phyloP scores from a whole-genome alignment of 768 basidiomycete species.

The Tricholomella constricta region DNA sequence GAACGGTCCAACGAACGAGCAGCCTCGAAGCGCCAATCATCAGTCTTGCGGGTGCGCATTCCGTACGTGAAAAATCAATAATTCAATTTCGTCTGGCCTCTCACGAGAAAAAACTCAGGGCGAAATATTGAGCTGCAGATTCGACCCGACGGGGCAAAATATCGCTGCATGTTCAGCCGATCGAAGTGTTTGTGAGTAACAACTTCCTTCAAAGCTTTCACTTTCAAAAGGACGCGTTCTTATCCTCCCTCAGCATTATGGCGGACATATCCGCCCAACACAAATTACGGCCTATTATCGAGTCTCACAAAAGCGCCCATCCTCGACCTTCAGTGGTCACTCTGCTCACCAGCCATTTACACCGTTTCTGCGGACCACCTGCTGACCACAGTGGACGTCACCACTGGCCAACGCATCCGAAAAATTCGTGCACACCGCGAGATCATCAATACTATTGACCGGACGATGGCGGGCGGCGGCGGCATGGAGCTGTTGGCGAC shows the following conservation, averaged over 20 bases:
- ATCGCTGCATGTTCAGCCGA: conserved; percentile 93
- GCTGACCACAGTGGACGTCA: conserved; percentile 73
- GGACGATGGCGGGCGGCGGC: conserved; percentile 81
- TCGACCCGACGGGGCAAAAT: conserved; percentile 92
- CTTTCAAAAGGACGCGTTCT: conserved; percentile 11
- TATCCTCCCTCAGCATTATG: conserved; percentile 62
- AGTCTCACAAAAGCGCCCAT: conserved; percentile 89
- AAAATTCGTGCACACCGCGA: conserved; percentile 89
- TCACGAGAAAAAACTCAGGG: conserved; percentile 42
- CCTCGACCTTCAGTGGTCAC: conserved; percentile 89
- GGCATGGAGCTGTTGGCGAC: conserved; percentile 86
- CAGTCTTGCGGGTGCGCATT: conserved; percentile 84
- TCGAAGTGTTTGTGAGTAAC: conserved; percentile 84
- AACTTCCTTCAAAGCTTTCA: not conserved
- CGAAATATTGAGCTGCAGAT: conserved; percentile 90
- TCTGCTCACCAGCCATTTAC: conserved; percentile 71
- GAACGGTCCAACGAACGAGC: conserved; percentile 90
- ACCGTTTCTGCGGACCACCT: conserved; percentile 91
- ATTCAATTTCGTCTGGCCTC: not conserved
- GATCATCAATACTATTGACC: conserved; percentile 87
- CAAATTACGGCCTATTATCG: conserved; percentile 86
- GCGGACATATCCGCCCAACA: conserved; percentile 90
- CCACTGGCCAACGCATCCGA: conserved; percentile 78
- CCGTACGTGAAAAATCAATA: conserved; percentile 47
- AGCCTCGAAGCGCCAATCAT: conserved; percentile 93